A percentile compares a stretch with the other conserved stretches of the same genome.
Evolutionary conservation across 148 eudicot species (phyloP).

Genomic region (Beta vulgaris): DNA sequence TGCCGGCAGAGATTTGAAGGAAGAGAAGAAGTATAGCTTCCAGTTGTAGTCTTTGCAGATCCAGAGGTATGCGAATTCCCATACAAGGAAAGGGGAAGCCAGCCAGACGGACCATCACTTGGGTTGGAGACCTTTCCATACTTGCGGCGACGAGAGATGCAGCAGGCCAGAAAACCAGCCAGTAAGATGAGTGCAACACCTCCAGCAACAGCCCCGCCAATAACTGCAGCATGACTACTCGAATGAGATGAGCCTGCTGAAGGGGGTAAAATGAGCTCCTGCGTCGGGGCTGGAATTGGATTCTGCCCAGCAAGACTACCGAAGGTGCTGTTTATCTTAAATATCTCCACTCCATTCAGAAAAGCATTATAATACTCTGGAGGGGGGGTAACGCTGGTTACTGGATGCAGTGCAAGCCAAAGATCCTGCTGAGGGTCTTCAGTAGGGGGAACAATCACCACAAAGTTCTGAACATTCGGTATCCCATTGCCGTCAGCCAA

Average conservation of each 20-base stretch:
- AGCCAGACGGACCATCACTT: conserved; percentile 80
- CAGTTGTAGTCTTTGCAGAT: conserved; percentile 77
- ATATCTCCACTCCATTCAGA: conserved; percentile 88
- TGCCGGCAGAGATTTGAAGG: conserved; percentile 91
- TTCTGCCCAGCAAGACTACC: conserved; percentile 82
- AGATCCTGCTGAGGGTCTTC: conserved; percentile 57
- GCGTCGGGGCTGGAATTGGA: conserved; percentile 65
- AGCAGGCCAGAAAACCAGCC: conserved; percentile 52
- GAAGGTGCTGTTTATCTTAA: conserved; percentile 51
- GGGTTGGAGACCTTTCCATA: conserved; percentile 58
- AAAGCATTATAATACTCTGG: conserved; percentile 49
- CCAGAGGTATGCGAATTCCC: conserved; percentile 86
- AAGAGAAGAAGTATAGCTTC: conserved; percentile 79
- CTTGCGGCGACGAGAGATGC: conserved; percentile 41
- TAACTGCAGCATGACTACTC: conserved; percentile 36
- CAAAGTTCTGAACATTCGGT: conserved; percentile 52
- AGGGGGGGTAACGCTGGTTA: conserved; percentile 29
- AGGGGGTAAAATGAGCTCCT: conserved; percentile 25
- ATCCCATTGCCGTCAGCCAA: conserved; percentile 42
- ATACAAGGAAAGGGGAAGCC: conserved; percentile 92
- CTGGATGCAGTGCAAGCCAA: conserved; percentile 77
- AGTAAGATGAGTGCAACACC: conserved; percentile 49
- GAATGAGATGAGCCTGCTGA: conserved; percentile 21
- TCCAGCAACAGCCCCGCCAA: conserved; percentile 80
- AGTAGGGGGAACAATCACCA: conserved; percentile 51